Evolutionary conservation across 2,329 filamentous ascomycete species (phyloP).

Genomic region (Basipetospora chlamydospora): DNA sequence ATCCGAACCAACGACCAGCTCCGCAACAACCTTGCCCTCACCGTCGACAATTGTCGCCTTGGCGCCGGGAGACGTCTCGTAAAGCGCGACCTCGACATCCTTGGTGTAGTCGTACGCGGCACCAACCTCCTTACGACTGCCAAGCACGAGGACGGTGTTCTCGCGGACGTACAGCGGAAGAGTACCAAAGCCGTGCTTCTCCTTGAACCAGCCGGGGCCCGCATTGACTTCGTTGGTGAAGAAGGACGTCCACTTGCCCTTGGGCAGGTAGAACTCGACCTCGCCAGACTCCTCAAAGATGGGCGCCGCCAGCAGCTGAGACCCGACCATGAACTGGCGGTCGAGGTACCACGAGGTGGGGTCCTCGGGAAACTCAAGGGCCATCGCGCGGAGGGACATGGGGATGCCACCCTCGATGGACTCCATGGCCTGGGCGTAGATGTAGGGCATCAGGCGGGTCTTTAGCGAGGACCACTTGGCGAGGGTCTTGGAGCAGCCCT

Average conservation of each 20-base stretch:
- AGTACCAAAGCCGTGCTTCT: slow-evolving; percentile 43
- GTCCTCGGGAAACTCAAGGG: slow-evolving; percentile 58
- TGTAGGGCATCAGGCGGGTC: slow-evolving; percentile 36
- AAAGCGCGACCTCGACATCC: slow-evolving; percentile 33
- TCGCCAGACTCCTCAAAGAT: slow-evolving; percentile 48
- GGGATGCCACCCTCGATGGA: slow-evolving; percentile 38
- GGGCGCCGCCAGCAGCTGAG: slow-evolving; percentile 46
- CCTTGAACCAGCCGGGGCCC: slow-evolving; percentile 42
- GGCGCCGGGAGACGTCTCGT: slow-evolving; percentile 25
- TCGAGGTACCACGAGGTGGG: slow-evolving; percentile 54
- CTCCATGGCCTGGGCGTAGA: slow-evolving; percentile 27
- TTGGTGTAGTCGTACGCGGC: slow-evolving; percentile 31
- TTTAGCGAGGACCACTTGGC: slow-evolving; percentile 34
- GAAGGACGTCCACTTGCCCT: slow-evolving; percentile 31
- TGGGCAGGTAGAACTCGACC: slow-evolving; percentile 51
- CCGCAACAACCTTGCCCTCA: slow-evolving; percentile 25
- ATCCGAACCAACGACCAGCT: slow-evolving; percentile 22
- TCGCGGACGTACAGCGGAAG: slow-evolving; percentile 45
- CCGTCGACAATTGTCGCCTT: slow-evolving; percentile 26
- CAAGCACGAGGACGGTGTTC: slow-evolving; percentile 32
- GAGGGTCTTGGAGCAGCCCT: slow-evolving; percentile 36
- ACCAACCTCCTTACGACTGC: slow-evolving; percentile 22
- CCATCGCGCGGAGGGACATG: slow-evolving; percentile 48
- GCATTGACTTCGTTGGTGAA: slow-evolving; percentile 33
- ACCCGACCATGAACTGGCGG: slow-evolving; percentile 59